Evolutionary conservation across 2,329 filamentous ascomycete species (phyloP).

Genomic region (Periconia macrospinosa): DNA sequence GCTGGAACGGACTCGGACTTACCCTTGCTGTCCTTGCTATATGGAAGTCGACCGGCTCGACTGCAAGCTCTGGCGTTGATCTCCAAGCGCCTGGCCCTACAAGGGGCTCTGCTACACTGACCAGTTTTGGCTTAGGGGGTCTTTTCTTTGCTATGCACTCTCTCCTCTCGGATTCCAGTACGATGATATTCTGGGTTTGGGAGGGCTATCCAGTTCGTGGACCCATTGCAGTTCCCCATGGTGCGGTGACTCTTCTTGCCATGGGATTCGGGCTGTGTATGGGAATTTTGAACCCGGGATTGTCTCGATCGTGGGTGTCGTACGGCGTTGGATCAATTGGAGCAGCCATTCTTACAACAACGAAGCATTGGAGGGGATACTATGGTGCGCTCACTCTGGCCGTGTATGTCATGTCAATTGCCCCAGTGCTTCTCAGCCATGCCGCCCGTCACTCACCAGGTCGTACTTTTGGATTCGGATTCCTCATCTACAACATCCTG

Average conservation of each 20-base stretch:
- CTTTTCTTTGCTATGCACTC: constrained; percentile 90
- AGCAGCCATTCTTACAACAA: constrained; percentile 75
- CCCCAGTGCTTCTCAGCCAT: constrained; percentile 73
- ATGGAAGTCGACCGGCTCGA: constrained; percentile 71
- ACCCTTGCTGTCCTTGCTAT: constrained; percentile 74
- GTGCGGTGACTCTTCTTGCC: constrained; percentile 78
- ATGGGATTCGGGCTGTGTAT: constrained; percentile 82
- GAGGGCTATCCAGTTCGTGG: constrained; percentile 91
- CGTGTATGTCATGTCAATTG: constrained; percentile 78
- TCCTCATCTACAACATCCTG: constrained; percentile 89
- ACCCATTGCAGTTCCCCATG: constrained; percentile 86
- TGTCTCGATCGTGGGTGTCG: constrained; percentile 76
- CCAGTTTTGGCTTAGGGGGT: constrained; percentile 78
- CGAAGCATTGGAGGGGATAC: constrained; percentile 84
- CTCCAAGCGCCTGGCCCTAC: constrained; percentile 57
- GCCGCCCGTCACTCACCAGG: constrained; percentile 78
- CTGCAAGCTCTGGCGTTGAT: constrained; percentile 51
- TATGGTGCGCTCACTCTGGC: constrained; percentile 77
- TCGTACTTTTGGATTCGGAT: constrained; percentile 82
- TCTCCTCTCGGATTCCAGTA: constrained; percentile 92
- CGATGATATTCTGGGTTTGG: constrained; percentile 99
- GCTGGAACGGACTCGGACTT: constrained; percentile 86
- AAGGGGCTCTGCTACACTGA: constrained; percentile 69
- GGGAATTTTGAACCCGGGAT: constrained; percentile 71
- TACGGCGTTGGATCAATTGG: constrained; percentile 79